Evolutionary conservation across 179 eudicot genomes (phyloP), one percentile per base, ranked within the genome.

Genomic region (Gypsophila paniculata): DNA sequence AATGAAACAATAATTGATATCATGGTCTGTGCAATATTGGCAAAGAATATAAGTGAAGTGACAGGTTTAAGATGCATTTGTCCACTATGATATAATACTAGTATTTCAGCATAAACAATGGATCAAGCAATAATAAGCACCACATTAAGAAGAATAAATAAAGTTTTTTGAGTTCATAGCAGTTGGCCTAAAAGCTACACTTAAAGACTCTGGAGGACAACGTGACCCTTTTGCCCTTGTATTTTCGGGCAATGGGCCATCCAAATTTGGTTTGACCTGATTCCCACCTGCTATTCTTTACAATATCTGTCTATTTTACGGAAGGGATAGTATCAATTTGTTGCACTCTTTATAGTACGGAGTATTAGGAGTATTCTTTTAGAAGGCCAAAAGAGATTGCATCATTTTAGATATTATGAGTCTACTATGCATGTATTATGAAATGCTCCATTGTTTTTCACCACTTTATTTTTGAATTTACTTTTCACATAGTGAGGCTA

Each of bases 181-280:
- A 72, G 57, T 52, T 61, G 74, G 71, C 59, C 74, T 68, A 72
- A 74, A 78, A 69, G 70, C 66, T 39, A 74, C 72, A 74, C 77
- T 64, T 29, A 42, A 9, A 42, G 46, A 42, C 46, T 42, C 61
- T 39, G 60, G 63, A 73, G 63, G 71, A 63, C 76, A 73, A 44
- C 34, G 49, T 72, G 76, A 72, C 70, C 79, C 75, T 67, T 67
- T 48, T 58, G 1, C 57, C 69, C 29, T 15, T 2, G 58, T 8
- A 55, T 61, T 72, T 65, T 61, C 74, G 18, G 70, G 59, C 62
- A 69, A 49, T 63, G 71, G 80, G 68, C 81, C 77, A 55, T 53
- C 17, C 46, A 49, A 14, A 21, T 60, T 65, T 44, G 34, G 34
- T 67, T 72, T 72, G 49, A 57, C 70, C 49, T 68, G 65, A 52